These are phyloP conservation scores for Fusarium secorum DNA, from an alignment of 2,329 filamentous ascomycete species.

Conservation along the genomic window DNA sequence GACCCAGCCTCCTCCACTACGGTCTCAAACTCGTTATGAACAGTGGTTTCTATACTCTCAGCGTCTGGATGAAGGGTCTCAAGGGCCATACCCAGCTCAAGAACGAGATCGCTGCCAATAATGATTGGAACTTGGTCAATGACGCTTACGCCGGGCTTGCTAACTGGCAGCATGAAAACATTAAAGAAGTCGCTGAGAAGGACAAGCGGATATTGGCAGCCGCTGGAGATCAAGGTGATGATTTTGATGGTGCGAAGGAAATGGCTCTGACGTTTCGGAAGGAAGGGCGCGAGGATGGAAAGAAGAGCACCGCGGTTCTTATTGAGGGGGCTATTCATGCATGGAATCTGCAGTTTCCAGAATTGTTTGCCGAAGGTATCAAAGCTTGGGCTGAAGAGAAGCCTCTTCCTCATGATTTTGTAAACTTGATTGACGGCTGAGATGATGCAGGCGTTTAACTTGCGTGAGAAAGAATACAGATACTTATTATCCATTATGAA, in stretches of 20 bases:
- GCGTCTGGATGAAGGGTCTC: slow-evolving; percentile 41
- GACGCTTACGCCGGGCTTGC: slow-evolving; percentile 38
- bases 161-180: slow-evolving; percentile 36
- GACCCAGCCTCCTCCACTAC: slow-evolving; percentile 41
- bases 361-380: slow-evolving; percentile 49
- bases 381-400: slow-evolving; percentile 47
- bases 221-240: slow-evolving; percentile 47
- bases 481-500: fast-evolving
- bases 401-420: slow-evolving; percentile 40
- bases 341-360: slow-evolving; percentile 53
- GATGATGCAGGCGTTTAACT: fast-evolving
- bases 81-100: slow-evolving; percentile 42
- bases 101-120: slow-evolving; percentile 47
- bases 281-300: not conserved
- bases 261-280: slow-evolving; percentile 14
- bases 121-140: slow-evolving; percentile 38
- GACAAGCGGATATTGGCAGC: slow-evolving; percentile 39
- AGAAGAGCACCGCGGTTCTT: not conserved
- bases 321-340: slow-evolving; percentile 39
- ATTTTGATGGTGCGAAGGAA: slow-evolving; percentile 36
- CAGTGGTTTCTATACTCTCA: slow-evolving; percentile 38
- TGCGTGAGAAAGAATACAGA: fast-evolving
- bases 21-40: slow-evolving; percentile 39
- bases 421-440: not conserved
- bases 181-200: slow-evolving; percentile 31